Base-by-base conservation (phyloP, 2,329 filamentous ascomycete species). In the Colletotrichum eremochloae region DNA sequence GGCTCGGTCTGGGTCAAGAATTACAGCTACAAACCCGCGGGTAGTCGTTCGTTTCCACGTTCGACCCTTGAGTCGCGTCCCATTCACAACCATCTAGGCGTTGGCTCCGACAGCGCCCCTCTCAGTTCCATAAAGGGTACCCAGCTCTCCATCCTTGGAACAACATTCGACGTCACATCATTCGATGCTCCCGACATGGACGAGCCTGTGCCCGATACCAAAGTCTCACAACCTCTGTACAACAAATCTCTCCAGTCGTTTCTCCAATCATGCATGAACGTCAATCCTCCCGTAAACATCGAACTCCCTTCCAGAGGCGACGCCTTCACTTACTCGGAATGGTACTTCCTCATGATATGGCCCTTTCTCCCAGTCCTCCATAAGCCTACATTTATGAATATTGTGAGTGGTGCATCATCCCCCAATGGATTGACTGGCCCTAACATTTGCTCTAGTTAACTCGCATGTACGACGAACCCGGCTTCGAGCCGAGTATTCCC, bases 331-430 rank as follows among this genome's bases (percentile, higher is more conserved):
- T 94, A 93, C 77, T 89, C 91, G 8, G 87, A 92, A 62, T 94
- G 91, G 90, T 97, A 93, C 78, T 94, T 96, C 72, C 84, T 91
- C 57, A 90, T 91, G 61, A 83, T 95, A 42, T 90, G 92, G 76
- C 87, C 90, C 2, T 96, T 94, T 79, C 84, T 91, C 14, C 94
- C 94, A 3, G 81, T 96, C 11, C 84, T 97, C n/a, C 93, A 96
- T 82, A 92, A 92, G 78, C 92, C 92, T 1, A 89, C 90, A 3
- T 93, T 94, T 75, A 87, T 94, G 84, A 83, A 85, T 61, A 80
- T 95, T 76, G 90, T 95, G 84, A 81, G 87, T 80, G 8, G 87
- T 80, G 8, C 24, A 20, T 4, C 52, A 44, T 18, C 14, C 20
- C 9, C 38, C 9, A 38, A 18, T 6, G 29, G 14, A 1, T 33